These are phyloP conservation scores for Ehretia macrophylla DNA, from an alignment of 257 asterid genomes.

Conservation along the genomic window DNA sequence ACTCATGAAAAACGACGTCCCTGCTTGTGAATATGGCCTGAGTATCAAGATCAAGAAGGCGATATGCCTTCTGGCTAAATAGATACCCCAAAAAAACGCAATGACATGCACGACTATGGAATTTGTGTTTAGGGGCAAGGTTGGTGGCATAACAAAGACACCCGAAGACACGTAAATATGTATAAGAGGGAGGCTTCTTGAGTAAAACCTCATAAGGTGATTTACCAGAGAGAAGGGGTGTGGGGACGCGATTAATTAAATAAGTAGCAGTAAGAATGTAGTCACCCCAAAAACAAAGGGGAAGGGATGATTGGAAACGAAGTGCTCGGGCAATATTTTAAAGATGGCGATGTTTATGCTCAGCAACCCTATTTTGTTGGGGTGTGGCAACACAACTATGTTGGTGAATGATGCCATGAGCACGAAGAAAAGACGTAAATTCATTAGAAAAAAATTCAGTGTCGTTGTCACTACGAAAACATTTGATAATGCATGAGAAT, in stretches of 20 bases:
- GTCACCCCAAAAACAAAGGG: not conserved
- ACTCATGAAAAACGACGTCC: no score
- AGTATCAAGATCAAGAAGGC: not conserved
- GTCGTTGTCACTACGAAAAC: no score
- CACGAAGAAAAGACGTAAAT: no score
- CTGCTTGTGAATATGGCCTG: no score
- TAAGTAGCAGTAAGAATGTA: not conserved
- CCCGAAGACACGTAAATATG: not conserved
- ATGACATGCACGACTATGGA: no score
- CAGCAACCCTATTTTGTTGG: constrained; percentile 1
- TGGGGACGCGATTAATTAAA: not conserved
- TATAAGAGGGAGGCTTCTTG: not conserved
- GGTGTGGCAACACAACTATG: not conserved
- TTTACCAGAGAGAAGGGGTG: not conserved
- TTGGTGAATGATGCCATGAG: not conserved
- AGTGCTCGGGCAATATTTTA: not conserved
- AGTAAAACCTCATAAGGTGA: not conserved
- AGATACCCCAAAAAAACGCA: no score
- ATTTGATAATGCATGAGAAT: no score
- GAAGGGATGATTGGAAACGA: not conserved
- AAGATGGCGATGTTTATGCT: not conserved
- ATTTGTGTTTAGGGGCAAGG: no score
- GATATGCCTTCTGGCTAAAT: no score
- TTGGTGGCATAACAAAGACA: no score
- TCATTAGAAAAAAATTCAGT: no score